A percentile compares a stretch with the other conserved stretches of the same genome.
These are phyloP conservation scores for Saccharomycopsis guyanensis DNA, from an alignment of 805 yeast species.

Conservation along the genomic window DNA sequence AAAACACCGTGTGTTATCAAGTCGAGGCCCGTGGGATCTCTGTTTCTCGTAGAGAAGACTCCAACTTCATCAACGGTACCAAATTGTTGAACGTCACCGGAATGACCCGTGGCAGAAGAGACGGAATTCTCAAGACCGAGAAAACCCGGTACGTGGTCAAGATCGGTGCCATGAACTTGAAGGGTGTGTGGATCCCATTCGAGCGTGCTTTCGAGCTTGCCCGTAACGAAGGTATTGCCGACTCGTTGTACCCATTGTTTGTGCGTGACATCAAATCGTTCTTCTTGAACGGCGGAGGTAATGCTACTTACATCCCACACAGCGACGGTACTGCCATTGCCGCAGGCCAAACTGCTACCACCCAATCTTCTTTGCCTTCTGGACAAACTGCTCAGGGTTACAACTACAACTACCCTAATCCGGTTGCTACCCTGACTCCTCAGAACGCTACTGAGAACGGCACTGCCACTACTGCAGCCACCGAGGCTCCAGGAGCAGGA, in stretches of 20 bases:
- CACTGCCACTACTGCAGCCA: background rate
- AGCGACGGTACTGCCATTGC: background rate
- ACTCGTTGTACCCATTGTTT: constrained; percentile 57
- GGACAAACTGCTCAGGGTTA: constrained; percentile 2
- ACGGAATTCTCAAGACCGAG: constrained; percentile 74
- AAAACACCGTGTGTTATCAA: constrained; percentile 75
- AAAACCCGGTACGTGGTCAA: constrained; percentile 73
- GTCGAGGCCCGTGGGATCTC: constrained; percentile 76
- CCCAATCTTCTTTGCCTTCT: background rate
- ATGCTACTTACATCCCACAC: constrained; percentile 2
- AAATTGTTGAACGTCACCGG: constrained; percentile 76
- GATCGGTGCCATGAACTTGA: constrained; percentile 80
- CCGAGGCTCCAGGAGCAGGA: background rate
- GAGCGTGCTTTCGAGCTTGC: constrained; percentile 80
- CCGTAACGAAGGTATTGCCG: constrained; percentile 67
- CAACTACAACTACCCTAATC: background rate
- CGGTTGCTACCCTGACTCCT: constrained; percentile 11
- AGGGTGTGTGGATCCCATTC: constrained; percentile 88
- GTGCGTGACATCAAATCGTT: constrained; percentile 58
- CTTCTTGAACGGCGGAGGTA: constrained; percentile 17
- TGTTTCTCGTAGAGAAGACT: constrained; percentile 79
- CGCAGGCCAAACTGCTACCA: constrained; percentile 3
- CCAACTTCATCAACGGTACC: constrained; percentile 81
- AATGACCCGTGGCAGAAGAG: constrained; percentile 82
- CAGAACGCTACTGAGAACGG: constrained; percentile 1